Base-by-base conservation (phyloP, 2,329 filamentous ascomycete genomes). In the Dendryphion nanum region DNA sequence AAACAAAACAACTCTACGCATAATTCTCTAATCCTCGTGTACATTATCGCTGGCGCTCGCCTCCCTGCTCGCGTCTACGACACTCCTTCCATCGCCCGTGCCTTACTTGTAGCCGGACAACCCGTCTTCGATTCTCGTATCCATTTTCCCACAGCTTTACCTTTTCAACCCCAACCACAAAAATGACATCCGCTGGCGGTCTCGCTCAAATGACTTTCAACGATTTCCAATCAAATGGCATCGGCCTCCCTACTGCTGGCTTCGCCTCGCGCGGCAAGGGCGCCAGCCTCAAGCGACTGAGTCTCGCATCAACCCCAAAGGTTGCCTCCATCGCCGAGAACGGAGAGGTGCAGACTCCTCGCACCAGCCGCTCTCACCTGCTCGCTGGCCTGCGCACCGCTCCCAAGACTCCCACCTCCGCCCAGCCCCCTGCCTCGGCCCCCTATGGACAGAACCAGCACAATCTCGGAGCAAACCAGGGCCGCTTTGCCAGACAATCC, bases 161-260 rank as follows among this genome's bases (percentile, higher is more conserved):
- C 38, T 53, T 56, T 56, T 57, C 47, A 37, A 47, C 4, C 20
- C 38, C 35, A 30, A 44, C 23, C 29, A 41, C 29, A 31, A 49
- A 37, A 31, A 65, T 72, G 73, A 76, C 94, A 85, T 86, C 95
- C 91, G 84, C 91, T 81, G 91, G 91, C 80, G 89, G 89, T 93
- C 88, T 95, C 77, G 85, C 89, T 93, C 89, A 94, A 80, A 97
- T 97, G 91, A 87, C 89, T 75, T 91, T 89, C 77, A 87, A 83
- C 76, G 79, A 83, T 63, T 63, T 63, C 50, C 60, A 85, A 67
- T 75, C 79, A 63, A 79, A 79, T 57, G 83, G 81, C 56, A 76
- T 95, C 56, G 81, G 83, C 61, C 81, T 88, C 72, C 85, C 89
- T 37, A 76, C 81, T 46, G 81, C 85, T 50, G 87, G 89, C 59